Evolutionary conservation across 805 yeast species (phyloP).

Genomic region (Deakozyma indianensis): DNA sequence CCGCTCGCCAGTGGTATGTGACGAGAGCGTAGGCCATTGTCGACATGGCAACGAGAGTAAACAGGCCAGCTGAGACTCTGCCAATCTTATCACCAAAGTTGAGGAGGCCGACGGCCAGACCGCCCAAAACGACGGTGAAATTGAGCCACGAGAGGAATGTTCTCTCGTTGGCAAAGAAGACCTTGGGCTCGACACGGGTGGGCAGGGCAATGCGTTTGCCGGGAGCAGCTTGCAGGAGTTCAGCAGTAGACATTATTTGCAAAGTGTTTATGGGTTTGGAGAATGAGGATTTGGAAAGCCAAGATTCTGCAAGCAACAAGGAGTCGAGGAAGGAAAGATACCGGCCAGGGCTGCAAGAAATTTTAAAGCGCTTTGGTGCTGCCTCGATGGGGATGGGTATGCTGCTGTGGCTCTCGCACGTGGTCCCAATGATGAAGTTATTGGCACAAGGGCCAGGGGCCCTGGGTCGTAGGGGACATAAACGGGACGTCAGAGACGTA

Average conservation of each 20-base stretch:
- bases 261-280: too few relatives aligned
- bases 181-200: conserved; percentile 97
- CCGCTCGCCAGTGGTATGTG: conserved; percentile 99
- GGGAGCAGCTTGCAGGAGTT: conserved; percentile 58
- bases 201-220: conserved; percentile 94
- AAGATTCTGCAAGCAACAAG: too few relatives aligned
- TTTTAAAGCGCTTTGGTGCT: not conserved
- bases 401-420: too few relatives aligned
- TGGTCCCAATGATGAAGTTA: too few relatives aligned
- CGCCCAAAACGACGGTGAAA: conserved; percentile 96
- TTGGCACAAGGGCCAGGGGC: too few relatives aligned
- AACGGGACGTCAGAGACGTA: too few relatives aligned
- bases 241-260: conserved; percentile 47
- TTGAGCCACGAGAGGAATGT: conserved; percentile 97
- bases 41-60: conserved; percentile 93
- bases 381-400: not conserved
- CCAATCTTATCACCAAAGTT: conserved; percentile 95
- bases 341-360: not conserved
- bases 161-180: conserved; percentile 97
- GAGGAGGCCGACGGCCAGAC: conserved; percentile 86
- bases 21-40: conserved; percentile 93
- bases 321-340: not conserved
- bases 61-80: conserved; percentile 81
- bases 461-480: too few relatives aligned
- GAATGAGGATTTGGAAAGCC: too few relatives aligned